Conservation (phyloP, 106 monocot genomes). For the Xerophyta viscosa region DNA sequence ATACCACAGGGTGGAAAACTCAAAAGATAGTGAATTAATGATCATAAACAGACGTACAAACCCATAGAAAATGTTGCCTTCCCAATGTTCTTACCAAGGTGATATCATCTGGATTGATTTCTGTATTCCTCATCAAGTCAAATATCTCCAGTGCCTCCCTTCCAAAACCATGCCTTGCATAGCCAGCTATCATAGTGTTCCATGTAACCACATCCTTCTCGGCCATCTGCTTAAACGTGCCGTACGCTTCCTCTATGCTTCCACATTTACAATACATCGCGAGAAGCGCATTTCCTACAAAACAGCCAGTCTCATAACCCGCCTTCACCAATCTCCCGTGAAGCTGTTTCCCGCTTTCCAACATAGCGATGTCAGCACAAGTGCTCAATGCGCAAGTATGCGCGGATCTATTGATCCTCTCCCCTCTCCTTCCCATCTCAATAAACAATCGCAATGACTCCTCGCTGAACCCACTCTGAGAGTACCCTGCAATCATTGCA, state of each 20-base stretch:
- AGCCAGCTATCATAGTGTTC: slow-evolving; percentile 75
- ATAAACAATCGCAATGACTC: slow-evolving; percentile 43
- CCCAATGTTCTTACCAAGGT: slow-evolving; percentile 38
- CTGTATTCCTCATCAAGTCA: slow-evolving; percentile 36
- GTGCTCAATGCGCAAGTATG: slow-evolving; percentile 62
- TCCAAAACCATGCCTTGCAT: slow-evolving; percentile 65
- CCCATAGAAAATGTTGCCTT: too few species aligned
- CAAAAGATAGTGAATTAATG: too few species aligned
- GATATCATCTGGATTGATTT: slow-evolving; percentile 40
- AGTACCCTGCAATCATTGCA: slow-evolving; percentile 60
- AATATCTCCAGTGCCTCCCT: slow-evolving; percentile 46
- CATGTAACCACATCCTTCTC: slow-evolving; percentile 67
- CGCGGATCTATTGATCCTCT: slow-evolving; percentile 38
- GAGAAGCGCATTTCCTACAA: slow-evolving; percentile 71
- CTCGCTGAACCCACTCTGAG: slow-evolving; percentile 45
- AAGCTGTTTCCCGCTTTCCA: slow-evolving; percentile 63
- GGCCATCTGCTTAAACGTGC: slow-evolving; percentile 34
- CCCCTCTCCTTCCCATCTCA: slow-evolving; percentile 42
- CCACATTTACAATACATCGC: slow-evolving; percentile 74
- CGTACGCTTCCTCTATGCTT: slow-evolving; percentile 49
- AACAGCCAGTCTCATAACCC: slow-evolving; percentile 60
- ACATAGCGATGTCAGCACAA: slow-evolving; percentile 47
- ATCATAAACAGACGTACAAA: too few species aligned
- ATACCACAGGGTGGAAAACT: too few species aligned
- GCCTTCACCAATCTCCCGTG: slow-evolving; percentile 62